A percentile compares a stretch with the other conserved stretches of the same genome.
These are phyloP conservation scores for Auricularia auricula-judae DNA, from an alignment of 768 basidiomycete species.

Conservation along the genomic window DNA sequence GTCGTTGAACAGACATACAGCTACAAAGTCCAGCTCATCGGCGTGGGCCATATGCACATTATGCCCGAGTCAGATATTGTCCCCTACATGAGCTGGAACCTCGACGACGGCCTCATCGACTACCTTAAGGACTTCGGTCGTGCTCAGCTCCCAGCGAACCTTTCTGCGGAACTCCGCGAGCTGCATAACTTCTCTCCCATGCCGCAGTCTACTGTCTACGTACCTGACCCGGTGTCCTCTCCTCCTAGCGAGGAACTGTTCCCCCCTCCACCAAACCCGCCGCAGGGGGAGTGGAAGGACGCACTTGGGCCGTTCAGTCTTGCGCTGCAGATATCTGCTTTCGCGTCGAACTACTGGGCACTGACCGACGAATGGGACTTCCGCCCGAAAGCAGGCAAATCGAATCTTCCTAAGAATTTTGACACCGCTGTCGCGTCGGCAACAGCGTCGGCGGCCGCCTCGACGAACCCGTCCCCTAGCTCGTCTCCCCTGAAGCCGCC, in stretches of 20 bases:
- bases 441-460: neutral
- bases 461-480: conserved; percentile 21
- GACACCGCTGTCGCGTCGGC: conserved; percentile 20
- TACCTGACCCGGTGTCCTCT: neutral
- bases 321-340: conserved; percentile 60
- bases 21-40: conserved; percentile 63
- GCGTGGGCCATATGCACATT: conserved; percentile 35
- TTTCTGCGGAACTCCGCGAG: neutral
- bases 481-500: conserved; percentile 13
- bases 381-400: neutral
- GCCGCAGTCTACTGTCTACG: neutral
- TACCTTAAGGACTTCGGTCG: conserved; percentile 21
- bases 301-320: conserved; percentile 55
- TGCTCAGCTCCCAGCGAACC: neutral
- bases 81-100: conserved; percentile 64
- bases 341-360: conserved; percentile 54
- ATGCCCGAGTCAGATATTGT: conserved; percentile 49
- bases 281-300: conserved; percentile 16
- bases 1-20: conserved; percentile 43
- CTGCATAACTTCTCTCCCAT: neutral
- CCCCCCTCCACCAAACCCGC: neutral
- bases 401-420: conserved; percentile 28
- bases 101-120: conserved; percentile 39
- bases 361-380: conserved; percentile 61
- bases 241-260: neutral